Percentiles rank a stretch among this genome's conserved stretches.
Conservation (phyloP, 257 asterid species). For the Cordia subcordata region DNA sequence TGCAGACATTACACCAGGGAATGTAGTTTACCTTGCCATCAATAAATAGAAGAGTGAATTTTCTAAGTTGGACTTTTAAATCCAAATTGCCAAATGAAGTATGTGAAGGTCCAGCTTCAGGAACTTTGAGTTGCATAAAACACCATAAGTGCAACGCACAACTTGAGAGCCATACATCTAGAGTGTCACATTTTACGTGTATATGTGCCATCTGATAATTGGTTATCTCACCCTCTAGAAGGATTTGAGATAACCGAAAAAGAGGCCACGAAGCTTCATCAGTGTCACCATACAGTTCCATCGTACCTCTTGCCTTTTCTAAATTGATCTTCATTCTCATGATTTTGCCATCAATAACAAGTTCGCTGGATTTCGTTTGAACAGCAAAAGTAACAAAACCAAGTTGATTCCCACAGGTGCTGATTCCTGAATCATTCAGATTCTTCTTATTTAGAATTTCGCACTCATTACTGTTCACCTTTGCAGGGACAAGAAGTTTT, state of each 20-base stretch:
- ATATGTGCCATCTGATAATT: conserved; percentile 32
- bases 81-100: conserved; percentile 41
- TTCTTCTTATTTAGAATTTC: conserved; percentile 21
- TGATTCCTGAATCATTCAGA: conserved; percentile 29
- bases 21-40: conserved; percentile 67
- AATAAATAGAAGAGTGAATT: conserved; percentile 62
- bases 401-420: conserved; percentile 32
- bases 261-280: conserved; percentile 56
- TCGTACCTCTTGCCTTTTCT: conserved; percentile 48
- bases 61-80: conserved; percentile 49
- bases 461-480: conserved; percentile 30
- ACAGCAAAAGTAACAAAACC: conserved; percentile 53
- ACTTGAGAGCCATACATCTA: conserved; percentile 68
- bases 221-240: conserved; percentile 48
- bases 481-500: conserved; percentile 61
- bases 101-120: conserved; percentile 46
- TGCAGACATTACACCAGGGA: conserved; percentile 4
- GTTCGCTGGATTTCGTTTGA: conserved; percentile 45
- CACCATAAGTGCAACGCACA: conserved; percentile 52
- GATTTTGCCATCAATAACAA: conserved; percentile 46
- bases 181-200: conserved; percentile 45
- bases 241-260: conserved; percentile 63
- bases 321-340: conserved; percentile 39
- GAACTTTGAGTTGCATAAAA: conserved; percentile 40
- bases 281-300: conserved; percentile 45